phyloP scores from a whole-genome alignment of 2,329 filamentous ascomycete species.

The Phoma herbarum region DNA sequence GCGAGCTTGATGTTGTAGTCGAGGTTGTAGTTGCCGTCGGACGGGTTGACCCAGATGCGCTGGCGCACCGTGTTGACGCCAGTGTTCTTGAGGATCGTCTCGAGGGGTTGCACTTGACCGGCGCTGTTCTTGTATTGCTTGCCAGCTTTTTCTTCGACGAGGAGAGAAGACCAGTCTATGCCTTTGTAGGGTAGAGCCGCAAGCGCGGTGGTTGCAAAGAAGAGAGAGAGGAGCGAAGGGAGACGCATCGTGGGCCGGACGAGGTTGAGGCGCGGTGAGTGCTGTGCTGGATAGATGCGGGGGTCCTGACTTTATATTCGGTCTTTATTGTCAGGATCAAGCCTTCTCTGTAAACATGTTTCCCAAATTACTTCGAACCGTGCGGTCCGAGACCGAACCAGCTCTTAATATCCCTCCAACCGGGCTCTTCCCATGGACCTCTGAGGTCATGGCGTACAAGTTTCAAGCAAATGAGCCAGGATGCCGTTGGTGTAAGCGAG shows the following conservation, averaged over 20 bases:
- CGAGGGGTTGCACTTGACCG: constrained; percentile 64
- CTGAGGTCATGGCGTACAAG: constrained; percentile 10
- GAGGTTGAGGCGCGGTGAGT: background rate
- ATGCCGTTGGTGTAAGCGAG: constrained; percentile 4
- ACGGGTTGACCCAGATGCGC: constrained; percentile 72
- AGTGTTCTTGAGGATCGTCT: constrained; percentile 67
- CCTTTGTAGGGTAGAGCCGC: constrained; percentile 70
- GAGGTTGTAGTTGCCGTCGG: constrained; percentile 71
- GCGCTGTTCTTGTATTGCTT: constrained; percentile 67
- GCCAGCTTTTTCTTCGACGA: constrained; percentile 69
- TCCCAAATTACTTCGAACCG: background rate
- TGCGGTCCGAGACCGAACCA: constrained; percentile 2
- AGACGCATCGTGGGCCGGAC: constrained; percentile 38
- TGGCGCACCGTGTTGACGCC: constrained; percentile 77
- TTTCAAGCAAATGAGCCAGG: constrained; percentile 22
- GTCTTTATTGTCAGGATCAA: background rate
- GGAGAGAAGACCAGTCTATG: constrained; percentile 74
- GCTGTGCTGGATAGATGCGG: background rate
- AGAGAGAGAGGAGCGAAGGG: constrained; percentile 30
- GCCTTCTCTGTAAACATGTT: background rate
- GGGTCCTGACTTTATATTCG: constrained; percentile 11
- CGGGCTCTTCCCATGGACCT: background rate
- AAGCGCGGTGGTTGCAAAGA: constrained; percentile 37
- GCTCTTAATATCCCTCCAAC: constrained; percentile 5
- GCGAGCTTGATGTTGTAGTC: constrained; percentile 76